A percentile compares a stretch with the other conserved stretches of the same genome.
These are phyloP conservation scores for Diaporthe longicolla DNA, from an alignment of 2,329 filamentous ascomycete genomes.

Conservation along the genomic window DNA sequence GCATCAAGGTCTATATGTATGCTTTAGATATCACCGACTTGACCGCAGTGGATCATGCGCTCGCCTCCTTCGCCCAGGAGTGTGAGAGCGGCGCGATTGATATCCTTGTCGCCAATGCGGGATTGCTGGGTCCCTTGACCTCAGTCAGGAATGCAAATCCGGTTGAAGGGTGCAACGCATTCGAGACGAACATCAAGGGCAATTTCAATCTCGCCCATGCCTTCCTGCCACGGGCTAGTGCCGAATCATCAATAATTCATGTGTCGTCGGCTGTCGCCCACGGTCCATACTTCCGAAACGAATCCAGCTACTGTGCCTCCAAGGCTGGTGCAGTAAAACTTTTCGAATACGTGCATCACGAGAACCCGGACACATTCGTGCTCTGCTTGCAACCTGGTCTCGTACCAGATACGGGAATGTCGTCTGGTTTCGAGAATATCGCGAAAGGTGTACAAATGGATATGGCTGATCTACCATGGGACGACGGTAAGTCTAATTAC, in stretches of 20 bases:
- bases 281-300: slow-evolving; percentile 28
- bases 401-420: slow-evolving; percentile 23
- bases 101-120: slow-evolving; percentile 9
- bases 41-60: background rate
- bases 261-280: slow-evolving; percentile 12
- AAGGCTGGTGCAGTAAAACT: slow-evolving; percentile 30
- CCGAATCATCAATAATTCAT: background rate
- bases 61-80: background rate
- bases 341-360: slow-evolving; percentile 35
- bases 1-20: background rate
- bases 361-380: slow-evolving; percentile 17
- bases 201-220: slow-evolving; percentile 27
- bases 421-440: slow-evolving; percentile 16
- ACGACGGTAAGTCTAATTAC: background rate
- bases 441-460: slow-evolving; percentile 20
- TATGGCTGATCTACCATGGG: slow-evolving; percentile 10
- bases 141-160: background rate
- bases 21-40: background rate
- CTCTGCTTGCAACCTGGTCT: slow-evolving; percentile 30
- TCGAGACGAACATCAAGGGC: slow-evolving; percentile 21
- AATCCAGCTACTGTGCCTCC: slow-evolving; percentile 28
- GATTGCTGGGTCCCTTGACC: background rate
- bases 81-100: background rate
- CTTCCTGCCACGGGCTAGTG: background rate
- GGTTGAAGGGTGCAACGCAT: background rate